Base-by-base conservation (phyloP, 371 early-diverging fungal species). In the Mortierella sp. region DNA sequence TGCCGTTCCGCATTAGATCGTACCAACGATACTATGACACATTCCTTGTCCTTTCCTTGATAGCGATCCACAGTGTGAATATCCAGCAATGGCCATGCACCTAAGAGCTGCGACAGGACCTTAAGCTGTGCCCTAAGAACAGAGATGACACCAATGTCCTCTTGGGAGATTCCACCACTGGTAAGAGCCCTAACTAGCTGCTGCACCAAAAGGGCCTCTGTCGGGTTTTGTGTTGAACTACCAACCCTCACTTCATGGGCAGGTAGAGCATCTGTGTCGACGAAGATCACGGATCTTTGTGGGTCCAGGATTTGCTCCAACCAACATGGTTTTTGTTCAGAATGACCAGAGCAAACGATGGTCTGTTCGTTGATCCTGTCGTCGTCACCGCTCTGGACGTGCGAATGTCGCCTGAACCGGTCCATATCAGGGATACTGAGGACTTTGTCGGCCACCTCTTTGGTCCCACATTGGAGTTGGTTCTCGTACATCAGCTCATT, bases 11-110 rank as follows among this genome's bases (percentile, higher is more conserved):
- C 50, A 82, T 95, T 98, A 63, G 88, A 93, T 44, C 96, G 89
- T 48, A 95, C 99, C 59, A 95, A 86, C 27, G 95, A 98, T 13
- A 94, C 84, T 37, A 98, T 79, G 8, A 95, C 91, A 68, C 91
- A 92, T 1, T 90, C 92, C 81, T 95, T 95, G 72, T 96, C 98
- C n/a, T 94, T 87, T 19, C 98, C 98, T 78, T 98, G 97, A 68
- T 89, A 96, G 59, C 91, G 88, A 78, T 98, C 97, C 29, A 98
- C 90, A 0, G 98, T 97, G 21, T 89, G 85, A 53, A 92, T 70
- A 51, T 95, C 92, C 13, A 94, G 70, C 3, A 71, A 70, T 7
- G 71, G 57, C n/a, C 57, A 40, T 1, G 79, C 60, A 22, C 67
- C 78, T 22, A 93, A 60, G 3, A 63, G 24, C 8, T 83, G 67